A percentile compares a stretch with the other conserved stretches of the same genome.
These are phyloP conservation scores for Omphalea diandra DNA, from an alignment of 441 rosid species.

Conservation along the genomic window DNA sequence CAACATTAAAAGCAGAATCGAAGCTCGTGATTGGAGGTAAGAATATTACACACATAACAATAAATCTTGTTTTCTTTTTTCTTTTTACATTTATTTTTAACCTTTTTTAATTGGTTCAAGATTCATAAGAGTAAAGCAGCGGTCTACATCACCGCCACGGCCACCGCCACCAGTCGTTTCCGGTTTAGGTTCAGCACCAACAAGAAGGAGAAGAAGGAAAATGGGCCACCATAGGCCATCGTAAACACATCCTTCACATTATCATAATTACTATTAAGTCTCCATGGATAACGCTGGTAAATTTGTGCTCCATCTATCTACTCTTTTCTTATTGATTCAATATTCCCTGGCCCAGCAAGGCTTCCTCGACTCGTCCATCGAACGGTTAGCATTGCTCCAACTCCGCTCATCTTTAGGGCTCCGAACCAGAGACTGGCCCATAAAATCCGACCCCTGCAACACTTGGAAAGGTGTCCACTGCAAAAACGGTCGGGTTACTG, in stretches of 20 bases:
- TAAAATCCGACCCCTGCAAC: slow-evolving; percentile 63
- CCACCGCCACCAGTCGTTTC: slow-evolving; percentile 1
- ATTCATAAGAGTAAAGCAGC: background rate
- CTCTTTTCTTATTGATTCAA: slow-evolving; percentile 36
- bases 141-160: slow-evolving; percentile 12
- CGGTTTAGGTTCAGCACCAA: no score
- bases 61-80: background rate
- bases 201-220: slow-evolving; percentile 13
- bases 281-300: slow-evolving; percentile 28
- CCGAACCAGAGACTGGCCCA: slow-evolving; percentile 76
- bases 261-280: background rate
- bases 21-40: slow-evolving; percentile 54
- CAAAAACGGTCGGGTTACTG: slow-evolving; percentile 52
- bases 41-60: slow-evolving; percentile 31
- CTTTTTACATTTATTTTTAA: no score
- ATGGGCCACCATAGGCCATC: slow-evolving; percentile 9
- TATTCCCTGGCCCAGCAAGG: slow-evolving; percentile 40
- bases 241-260: slow-evolving; percentile 10
- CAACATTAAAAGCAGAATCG: slow-evolving; percentile 36
- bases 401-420: slow-evolving; percentile 91
- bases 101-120: background rate
- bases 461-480: slow-evolving; percentile 73
- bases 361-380: slow-evolving; percentile 35
- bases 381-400: slow-evolving; percentile 52
- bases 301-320: slow-evolving; percentile 13